Percentiles rank a stretch among this genome's conserved stretches.
These are phyloP conservation scores for Ascoidea asiatica DNA, from an alignment of 805 yeast species.

Conservation along the genomic window DNA sequence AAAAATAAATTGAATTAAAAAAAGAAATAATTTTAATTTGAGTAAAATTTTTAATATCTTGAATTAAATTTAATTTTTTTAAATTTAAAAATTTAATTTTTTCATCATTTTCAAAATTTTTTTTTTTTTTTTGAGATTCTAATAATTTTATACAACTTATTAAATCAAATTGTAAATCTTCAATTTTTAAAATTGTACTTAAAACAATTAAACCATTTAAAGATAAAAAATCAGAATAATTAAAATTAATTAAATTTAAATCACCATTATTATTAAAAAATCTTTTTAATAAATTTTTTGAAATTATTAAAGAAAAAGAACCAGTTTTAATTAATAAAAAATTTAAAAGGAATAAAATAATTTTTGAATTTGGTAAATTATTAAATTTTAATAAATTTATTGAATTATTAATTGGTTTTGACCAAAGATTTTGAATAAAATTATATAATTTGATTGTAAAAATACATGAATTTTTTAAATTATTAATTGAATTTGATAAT, in stretches of 20 bases:
- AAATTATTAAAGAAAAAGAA: not conserved
- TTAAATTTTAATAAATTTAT: no score
- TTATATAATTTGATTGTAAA: no score
- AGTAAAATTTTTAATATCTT: not conserved
- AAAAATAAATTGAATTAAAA: not conserved
- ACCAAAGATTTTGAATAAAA: not conserved
- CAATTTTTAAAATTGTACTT: not conserved
- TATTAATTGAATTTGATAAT: no score
- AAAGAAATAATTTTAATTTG: not conserved
- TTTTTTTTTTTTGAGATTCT: no score
- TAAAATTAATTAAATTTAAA: no score
- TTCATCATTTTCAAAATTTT: no score
- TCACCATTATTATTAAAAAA: not conserved
- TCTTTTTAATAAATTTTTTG: no score
- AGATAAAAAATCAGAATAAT: not conserved
- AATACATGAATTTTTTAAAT: not conserved
- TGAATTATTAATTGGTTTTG: not conserved
- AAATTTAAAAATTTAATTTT: no score
- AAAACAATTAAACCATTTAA: not conserved
- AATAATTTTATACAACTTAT: no score
- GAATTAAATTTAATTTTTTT: no score
- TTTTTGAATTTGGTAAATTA: not conserved
- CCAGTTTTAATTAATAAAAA: not conserved
- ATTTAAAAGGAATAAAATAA: no score
- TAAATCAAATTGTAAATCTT: not conserved